A percentile compares a stretch with the other conserved stretches of the same genome.
Evolutionary conservation across 345 rosid genomes (phyloP).

Genomic region (Abelmoschus esculentus): DNA sequence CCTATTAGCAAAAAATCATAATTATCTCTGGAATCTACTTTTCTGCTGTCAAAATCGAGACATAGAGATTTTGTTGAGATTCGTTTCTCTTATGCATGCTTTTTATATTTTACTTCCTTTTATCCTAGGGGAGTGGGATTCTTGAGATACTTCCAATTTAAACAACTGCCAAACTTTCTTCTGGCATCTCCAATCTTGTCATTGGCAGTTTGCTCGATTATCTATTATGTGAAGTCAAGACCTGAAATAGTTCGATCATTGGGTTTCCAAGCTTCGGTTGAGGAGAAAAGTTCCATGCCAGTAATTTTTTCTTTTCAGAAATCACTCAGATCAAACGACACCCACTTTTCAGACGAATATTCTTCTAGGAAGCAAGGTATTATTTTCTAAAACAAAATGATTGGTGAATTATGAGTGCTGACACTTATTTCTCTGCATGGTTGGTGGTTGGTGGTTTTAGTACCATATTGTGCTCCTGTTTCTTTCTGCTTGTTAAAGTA

Average conservation of each 20-base stretch:
- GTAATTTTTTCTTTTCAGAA: slow-evolving; percentile 24
- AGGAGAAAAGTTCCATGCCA: slow-evolving; percentile 32
- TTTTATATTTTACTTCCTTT: slow-evolving; percentile 9
- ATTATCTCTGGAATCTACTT: not conserved
- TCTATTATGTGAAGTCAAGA: slow-evolving; percentile 45
- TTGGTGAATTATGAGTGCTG: not conserved
- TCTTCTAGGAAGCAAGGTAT: slow-evolving; percentile 27
- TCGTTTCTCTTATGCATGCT: not conserved
- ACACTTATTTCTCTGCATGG: not conserved
- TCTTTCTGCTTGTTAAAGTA: not conserved
- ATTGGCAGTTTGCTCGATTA: slow-evolving; percentile 56
- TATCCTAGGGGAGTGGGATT: slow-evolving; percentile 81
- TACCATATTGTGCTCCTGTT: not conserved
- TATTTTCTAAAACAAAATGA: not conserved
- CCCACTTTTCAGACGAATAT: slow-evolving; percentile 9
- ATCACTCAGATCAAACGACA: slow-evolving; percentile 14
- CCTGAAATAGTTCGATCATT: slow-evolving; percentile 46
- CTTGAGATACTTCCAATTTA: slow-evolving; percentile 71
- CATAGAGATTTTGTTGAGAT: not conserved
- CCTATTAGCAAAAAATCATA: not conserved
- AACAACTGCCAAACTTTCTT: slow-evolving; percentile 91
- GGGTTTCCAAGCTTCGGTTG: slow-evolving; percentile 52
- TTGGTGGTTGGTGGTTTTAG: not conserved
- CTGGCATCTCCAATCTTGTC: slow-evolving; percentile 85
- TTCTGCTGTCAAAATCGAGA: not conserved